A percentile compares a stretch with the other conserved stretches of the same genome.
Evolutionary conservation across 2,329 filamentous ascomycete genomes (phyloP).

Genomic region (Cytospora paraplurivora): DNA sequence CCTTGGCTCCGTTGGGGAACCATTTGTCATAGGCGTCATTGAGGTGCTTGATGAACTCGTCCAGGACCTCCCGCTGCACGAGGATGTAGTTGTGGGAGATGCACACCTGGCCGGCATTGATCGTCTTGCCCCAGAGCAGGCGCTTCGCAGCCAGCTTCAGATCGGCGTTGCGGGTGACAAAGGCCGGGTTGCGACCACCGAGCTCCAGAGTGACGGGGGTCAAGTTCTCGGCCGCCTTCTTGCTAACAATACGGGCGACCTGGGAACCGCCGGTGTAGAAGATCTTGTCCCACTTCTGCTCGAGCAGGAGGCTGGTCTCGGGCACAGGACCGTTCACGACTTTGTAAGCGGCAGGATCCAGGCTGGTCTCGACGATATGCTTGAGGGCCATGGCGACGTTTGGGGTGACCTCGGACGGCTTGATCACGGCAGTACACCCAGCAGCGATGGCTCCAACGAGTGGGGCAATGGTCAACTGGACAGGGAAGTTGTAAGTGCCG

Average conservation of each 20-base stretch:
- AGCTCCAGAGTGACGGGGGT: constrained; percentile 90
- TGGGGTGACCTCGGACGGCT: constrained; percentile 84
- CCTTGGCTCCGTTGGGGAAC: constrained; percentile 79
- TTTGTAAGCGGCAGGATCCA: constrained; percentile 76
- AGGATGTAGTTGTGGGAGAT: constrained; percentile 91
- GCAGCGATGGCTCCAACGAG: constrained; percentile 88
- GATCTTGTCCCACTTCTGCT: constrained; percentile 96
- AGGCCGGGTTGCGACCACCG: constrained; percentile 88
- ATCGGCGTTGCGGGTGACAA: constrained; percentile 83
- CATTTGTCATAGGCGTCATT: constrained; percentile 72
- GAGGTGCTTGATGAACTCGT: constrained; percentile 73
- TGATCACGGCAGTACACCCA: constrained; percentile 86
- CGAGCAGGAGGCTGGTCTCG: constrained; percentile 79
- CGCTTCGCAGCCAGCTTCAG: constrained; percentile 78
- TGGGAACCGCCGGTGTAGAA: constrained; percentile 84
- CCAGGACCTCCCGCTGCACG: constrained; percentile 73
- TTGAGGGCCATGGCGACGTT: constrained; percentile 76
- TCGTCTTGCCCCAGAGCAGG: constrained; percentile 83
- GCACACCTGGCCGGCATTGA: constrained; percentile 90
- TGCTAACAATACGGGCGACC: constrained; percentile 84
- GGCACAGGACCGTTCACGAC: constrained; percentile 79
- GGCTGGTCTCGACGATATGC: constrained; percentile 72
- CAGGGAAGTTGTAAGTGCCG: constrained; percentile 91
- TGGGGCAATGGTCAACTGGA: constrained; percentile 77
- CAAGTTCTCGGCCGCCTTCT: constrained; percentile 85